A percentile compares a stretch with the other conserved stretches of the same genome.
phyloP scores from a whole-genome alignment of 108 stramenopile genomes.

The Cyclotella sp. region DNA sequence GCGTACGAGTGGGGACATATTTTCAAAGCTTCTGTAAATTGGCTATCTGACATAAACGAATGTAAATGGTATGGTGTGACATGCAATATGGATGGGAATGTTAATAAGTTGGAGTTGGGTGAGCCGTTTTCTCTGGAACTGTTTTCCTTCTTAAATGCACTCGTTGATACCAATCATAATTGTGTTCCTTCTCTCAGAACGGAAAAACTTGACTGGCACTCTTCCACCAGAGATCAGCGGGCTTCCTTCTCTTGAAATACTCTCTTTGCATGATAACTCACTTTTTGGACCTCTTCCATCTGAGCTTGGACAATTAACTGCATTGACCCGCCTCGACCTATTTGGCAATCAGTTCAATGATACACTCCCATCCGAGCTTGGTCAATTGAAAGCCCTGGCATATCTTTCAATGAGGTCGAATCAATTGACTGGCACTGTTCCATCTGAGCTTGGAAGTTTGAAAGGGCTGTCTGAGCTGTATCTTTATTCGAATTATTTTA shows the following conservation, averaged over 20 bases:
- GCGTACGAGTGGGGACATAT: background rate
- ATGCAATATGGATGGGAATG: background rate
- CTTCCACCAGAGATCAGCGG: slow-evolving; percentile 3
- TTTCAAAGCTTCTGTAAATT: background rate
- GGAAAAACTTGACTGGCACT: background rate
- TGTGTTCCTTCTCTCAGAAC: background rate
- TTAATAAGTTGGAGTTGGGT: background rate
- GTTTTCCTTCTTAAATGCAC: background rate
- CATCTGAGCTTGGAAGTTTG: slow-evolving; percentile 23
- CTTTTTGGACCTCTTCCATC: background rate
- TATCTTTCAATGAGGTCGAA: no score
- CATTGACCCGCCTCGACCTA: background rate
- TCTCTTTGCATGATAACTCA: background rate
- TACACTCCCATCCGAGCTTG: background rate
- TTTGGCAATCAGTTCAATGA: background rate
- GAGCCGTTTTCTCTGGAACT: background rate
- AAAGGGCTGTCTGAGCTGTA: slow-evolving; percentile 2
- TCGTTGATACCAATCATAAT: background rate
- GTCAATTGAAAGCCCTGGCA: no score
- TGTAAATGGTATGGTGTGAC: no score
- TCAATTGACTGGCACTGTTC: no score
- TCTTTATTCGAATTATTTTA: slow-evolving; percentile 2
- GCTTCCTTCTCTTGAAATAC: background rate
- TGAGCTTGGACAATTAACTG: slow-evolving; percentile 1
- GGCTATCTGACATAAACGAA: background rate